These are phyloP conservation scores for Termitomyces sp. DNA, from an alignment of 768 basidiomycete species.

Conservation along the genomic window DNA sequence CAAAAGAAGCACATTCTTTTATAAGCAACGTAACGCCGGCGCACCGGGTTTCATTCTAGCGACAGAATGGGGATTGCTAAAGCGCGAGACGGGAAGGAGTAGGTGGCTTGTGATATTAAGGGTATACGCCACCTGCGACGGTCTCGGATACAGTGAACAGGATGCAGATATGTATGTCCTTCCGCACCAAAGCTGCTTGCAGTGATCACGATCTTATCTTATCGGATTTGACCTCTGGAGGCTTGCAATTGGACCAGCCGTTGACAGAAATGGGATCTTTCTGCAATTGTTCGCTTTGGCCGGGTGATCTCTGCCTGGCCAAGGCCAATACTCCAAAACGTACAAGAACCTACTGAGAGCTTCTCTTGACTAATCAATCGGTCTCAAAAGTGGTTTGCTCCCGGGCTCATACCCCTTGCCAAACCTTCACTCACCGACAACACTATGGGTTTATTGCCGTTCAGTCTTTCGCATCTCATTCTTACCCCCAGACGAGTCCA, in stretches of 20 bases:
- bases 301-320: background rate
- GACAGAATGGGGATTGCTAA: background rate
- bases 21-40: conserved; percentile 5
- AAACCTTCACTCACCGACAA: background rate
- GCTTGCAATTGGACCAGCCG: background rate
- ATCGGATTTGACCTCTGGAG: background rate
- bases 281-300: background rate
- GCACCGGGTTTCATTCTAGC: conserved; percentile 10
- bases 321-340: background rate
- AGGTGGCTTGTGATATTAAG: background rate
- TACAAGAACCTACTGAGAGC: background rate
- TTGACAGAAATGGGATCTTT: background rate
- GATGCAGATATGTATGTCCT: background rate
- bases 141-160: conserved; percentile 3
- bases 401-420: background rate
- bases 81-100: background rate
- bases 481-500: conserved; percentile 47
- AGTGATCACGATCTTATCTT: conserved; percentile 4
- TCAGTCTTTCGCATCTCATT: conserved; percentile 48
- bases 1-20: conserved; percentile 4
- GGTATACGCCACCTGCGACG: conserved; percentile 1
- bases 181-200: background rate
- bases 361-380: conserved; percentile 5
- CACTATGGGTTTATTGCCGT: conserved; percentile 24
- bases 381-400: background rate